These are phyloP conservation scores for Ehretia macrophylla DNA, from an alignment of 257 asterid genomes.

Conservation along the genomic window DNA sequence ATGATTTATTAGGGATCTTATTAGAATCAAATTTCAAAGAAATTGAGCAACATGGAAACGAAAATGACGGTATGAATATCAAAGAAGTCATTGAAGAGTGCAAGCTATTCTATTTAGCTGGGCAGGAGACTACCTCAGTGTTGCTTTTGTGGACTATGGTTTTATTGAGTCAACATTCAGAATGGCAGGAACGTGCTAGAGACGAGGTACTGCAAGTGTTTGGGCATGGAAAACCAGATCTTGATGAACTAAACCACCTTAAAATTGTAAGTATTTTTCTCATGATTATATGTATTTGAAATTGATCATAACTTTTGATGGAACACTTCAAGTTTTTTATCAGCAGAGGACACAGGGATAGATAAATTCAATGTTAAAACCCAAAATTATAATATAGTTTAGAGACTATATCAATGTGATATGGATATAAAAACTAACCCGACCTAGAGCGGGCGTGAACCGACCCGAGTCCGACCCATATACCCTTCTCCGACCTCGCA, in stretches of 20 bases:
- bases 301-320: too few relatives aligned
- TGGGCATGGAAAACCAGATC: conserved; percentile 5
- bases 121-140: conserved; percentile 25
- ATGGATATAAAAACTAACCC: too few relatives aligned
- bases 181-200: conserved; percentile 28
- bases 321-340: too few relatives aligned
- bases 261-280: conserved; percentile 11
- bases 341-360: too few relatives aligned
- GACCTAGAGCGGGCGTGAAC: too few relatives aligned
- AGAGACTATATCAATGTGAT: too few relatives aligned
- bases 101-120: conserved; percentile 29
- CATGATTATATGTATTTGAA: too few relatives aligned
- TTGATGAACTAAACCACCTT: conserved; percentile 18
- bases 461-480: too few relatives aligned
- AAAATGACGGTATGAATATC: conserved; percentile 6
- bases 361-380: too few relatives aligned
- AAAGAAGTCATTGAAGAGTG: conserved; percentile 25
- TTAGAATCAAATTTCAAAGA: conserved; percentile 19
- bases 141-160: conserved; percentile 31
- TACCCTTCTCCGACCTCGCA: too few relatives aligned
- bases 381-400: too few relatives aligned
- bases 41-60: conserved; percentile 11
- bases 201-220: conserved; percentile 25
- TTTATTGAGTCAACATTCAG: conserved; percentile 14
- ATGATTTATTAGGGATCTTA: conserved; percentile 21